A percentile compares a stretch with the other conserved stretches of the same genome.
phyloP scores from a whole-genome alignment of 2,329 filamentous ascomycete species.

The Purpureocillium lavendulum region DNA sequence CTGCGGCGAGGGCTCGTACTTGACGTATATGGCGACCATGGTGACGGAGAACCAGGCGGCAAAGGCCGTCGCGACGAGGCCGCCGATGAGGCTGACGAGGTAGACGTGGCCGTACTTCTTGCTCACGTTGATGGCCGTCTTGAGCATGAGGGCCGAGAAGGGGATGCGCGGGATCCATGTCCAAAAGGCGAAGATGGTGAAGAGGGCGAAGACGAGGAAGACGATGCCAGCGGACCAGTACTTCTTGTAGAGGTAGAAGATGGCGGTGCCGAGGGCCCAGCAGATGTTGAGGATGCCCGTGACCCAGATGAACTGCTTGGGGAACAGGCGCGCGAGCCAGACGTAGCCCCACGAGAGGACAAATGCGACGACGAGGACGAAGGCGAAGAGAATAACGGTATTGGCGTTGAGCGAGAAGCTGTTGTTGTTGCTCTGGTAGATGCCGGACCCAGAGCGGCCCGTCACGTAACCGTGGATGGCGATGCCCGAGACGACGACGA shows the following conservation, averaged over 20 bases:
- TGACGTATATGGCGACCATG: constrained; percentile 76
- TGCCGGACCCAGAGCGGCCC: constrained; percentile 58
- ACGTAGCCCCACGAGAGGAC: constrained; percentile 73
- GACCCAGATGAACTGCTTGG: constrained; percentile 88
- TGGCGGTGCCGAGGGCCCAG: constrained; percentile 75
- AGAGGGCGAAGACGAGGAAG: constrained; percentile 61
- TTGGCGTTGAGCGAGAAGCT: constrained; percentile 67
- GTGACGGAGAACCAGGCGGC: constrained; percentile 83
- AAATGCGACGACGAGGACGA: constrained; percentile 65
- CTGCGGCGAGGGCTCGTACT: constrained; percentile 58
- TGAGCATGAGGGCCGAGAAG: constrained; percentile 84
- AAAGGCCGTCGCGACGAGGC: constrained; percentile 65
- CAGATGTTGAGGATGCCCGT: constrained; percentile 83
- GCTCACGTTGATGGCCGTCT: constrained; percentile 76
- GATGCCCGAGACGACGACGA: constrained; percentile 66
- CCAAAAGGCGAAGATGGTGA: constrained; percentile 47
- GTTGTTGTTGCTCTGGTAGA: constrained; percentile 58
- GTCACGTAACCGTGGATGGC: constrained; percentile 65
- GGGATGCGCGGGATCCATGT: constrained; percentile 87
- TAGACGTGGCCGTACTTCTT: constrained; percentile 82
- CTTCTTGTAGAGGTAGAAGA: constrained; percentile 71
- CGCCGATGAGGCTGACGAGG: constrained; percentile 75
- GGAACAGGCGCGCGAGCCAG: constrained; percentile 64
- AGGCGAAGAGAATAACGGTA: constrained; percentile 77
- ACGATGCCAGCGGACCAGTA: constrained; percentile 83